phyloP scores from a whole-genome alignment of 306 rosid genomes.

The Erythrophleum fordii region DNA sequence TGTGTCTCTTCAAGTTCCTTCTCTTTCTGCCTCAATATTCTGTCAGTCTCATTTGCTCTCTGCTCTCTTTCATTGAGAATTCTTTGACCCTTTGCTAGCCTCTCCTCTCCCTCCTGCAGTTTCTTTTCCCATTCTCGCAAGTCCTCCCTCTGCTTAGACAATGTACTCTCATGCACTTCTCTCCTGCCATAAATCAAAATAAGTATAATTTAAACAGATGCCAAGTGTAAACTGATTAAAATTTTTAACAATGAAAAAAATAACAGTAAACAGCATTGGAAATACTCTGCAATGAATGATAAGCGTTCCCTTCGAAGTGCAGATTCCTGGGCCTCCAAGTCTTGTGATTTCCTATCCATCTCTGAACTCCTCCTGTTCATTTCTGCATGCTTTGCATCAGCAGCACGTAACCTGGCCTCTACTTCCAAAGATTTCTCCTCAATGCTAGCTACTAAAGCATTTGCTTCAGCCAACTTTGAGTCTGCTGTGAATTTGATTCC shows the following conservation, averaged over 20 bases:
- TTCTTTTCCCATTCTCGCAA: conserved; percentile 94
- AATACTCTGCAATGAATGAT: conserved; percentile 82
- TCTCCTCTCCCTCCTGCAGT: conserved; percentile 91
- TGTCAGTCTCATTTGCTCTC: conserved; percentile 83
- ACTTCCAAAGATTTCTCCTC: conserved; percentile 93
- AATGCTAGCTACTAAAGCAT: conserved; percentile 77
- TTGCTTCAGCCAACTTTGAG: conserved; percentile 90
- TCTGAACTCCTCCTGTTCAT: conserved; percentile 81
- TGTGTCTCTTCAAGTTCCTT: conserved; percentile 84
- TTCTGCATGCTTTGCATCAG: conserved; percentile 95
- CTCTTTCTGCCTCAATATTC: conserved; percentile 76
- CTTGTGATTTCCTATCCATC: conserved; percentile 77
- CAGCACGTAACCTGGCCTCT: conserved; percentile 78
- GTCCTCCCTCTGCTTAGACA: conserved; percentile 87
- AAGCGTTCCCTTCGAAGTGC: conserved; percentile 70
- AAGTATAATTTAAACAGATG: conserved; percentile 2
- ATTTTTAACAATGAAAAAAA: not conserved
- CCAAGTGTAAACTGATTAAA: conserved; percentile 11
- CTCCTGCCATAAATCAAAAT: conserved; percentile 57
- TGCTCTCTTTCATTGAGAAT: conserved; percentile 93
- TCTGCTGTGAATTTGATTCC: conserved; percentile 82
- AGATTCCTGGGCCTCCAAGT: conserved; percentile 77
- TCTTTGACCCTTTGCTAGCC: conserved; percentile 84
- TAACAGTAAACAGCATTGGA: not conserved
- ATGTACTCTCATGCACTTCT: conserved; percentile 65